A percentile compares a stretch with the other conserved stretches of the same genome.
Conservation (phyloP, 1,139 yeast genomes). For the Trichomonascaceae sp. region DNA sequence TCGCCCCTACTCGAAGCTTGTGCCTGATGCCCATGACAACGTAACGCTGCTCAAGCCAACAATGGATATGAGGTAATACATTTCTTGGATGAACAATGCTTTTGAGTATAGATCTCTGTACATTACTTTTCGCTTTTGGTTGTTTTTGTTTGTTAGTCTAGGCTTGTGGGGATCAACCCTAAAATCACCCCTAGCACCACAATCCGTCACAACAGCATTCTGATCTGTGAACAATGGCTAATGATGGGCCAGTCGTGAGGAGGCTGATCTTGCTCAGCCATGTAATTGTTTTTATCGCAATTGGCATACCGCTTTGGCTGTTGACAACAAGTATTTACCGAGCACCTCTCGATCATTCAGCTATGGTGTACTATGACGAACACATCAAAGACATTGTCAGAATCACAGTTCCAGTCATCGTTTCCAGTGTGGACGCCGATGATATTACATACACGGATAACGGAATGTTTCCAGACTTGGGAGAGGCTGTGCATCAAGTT, state of each 20-base stretch:
- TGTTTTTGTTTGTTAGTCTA: no score
- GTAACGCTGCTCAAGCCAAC: slow-evolving; percentile 16
- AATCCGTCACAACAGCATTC: no score
- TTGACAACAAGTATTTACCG: slow-evolving; percentile 60
- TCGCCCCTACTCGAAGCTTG: slow-evolving; percentile 12
- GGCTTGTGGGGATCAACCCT: no score
- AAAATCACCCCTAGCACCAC: no score
- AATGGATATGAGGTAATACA: slow-evolving; percentile 19
- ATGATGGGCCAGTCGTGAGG: no score
- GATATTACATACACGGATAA: background rate
- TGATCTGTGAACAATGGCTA: no score
- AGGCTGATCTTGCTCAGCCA: slow-evolving; percentile 5
- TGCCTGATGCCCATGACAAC: slow-evolving; percentile 15
- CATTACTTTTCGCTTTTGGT: no score
- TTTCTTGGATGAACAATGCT: no score
- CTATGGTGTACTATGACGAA: slow-evolving; percentile 33
- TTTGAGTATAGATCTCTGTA: no score
- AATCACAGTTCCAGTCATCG: slow-evolving; percentile 44
- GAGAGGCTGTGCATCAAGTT: slow-evolving; percentile 32
- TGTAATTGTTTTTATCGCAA: slow-evolving; percentile 17
- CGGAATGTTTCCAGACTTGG: slow-evolving; percentile 28
- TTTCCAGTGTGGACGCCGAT: slow-evolving; percentile 26
- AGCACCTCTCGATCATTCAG: slow-evolving; percentile 53
- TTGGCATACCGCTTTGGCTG: slow-evolving; percentile 66
- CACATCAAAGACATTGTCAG: slow-evolving; percentile 27